Conservation (phyloP, 2,329 filamentous ascomycete species). For the Botrytis elliptica region DNA sequence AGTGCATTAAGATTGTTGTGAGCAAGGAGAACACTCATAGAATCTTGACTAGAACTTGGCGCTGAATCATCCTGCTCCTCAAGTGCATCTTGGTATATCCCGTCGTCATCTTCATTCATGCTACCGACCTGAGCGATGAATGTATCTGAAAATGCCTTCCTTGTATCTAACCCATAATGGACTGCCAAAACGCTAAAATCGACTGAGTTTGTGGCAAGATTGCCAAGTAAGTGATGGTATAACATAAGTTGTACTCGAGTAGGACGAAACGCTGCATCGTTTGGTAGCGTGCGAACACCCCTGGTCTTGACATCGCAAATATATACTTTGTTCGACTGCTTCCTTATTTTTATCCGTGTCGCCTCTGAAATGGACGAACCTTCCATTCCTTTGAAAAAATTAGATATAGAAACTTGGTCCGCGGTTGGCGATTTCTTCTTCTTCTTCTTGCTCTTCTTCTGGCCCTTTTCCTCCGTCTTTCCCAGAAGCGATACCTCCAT, state of each 20-base stretch:
- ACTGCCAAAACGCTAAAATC: constrained; percentile 67
- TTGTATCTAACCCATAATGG: constrained; percentile 67
- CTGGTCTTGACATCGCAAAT: constrained; percentile 89
- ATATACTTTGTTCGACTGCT: constrained; percentile 53
- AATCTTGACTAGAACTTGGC: constrained; percentile 33
- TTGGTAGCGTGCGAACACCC: constrained; percentile 58
- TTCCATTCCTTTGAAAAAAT: constrained; percentile 33
- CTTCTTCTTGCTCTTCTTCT: constrained; percentile 20
- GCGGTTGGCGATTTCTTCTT: constrained; percentile 38
- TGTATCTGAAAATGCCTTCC: constrained; percentile 69
- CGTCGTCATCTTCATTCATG: constrained; percentile 60
- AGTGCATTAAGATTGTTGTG: constrained; percentile 60
- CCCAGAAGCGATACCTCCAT: constrained; percentile 51
- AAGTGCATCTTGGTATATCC: constrained; percentile 50
- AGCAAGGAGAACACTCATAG: constrained; percentile 46
- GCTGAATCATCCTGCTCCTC: constrained; percentile 34
- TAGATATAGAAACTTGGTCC: constrained; percentile 34
- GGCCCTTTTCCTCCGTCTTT: constrained; percentile 30
- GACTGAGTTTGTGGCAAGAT: constrained; percentile 69
- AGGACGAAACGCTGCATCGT: constrained; percentile 63
- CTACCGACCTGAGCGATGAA: constrained; percentile 75
- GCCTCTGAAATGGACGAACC: constrained; percentile 27
- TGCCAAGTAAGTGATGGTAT: constrained; percentile 81
- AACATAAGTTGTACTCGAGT: constrained; percentile 86
- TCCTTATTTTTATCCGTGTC: constrained; percentile 22